Evolutionary conservation across 1,284 basidiomycete genomes (phyloP).

Genomic region (Leccinum cinnamomeum): DNA sequence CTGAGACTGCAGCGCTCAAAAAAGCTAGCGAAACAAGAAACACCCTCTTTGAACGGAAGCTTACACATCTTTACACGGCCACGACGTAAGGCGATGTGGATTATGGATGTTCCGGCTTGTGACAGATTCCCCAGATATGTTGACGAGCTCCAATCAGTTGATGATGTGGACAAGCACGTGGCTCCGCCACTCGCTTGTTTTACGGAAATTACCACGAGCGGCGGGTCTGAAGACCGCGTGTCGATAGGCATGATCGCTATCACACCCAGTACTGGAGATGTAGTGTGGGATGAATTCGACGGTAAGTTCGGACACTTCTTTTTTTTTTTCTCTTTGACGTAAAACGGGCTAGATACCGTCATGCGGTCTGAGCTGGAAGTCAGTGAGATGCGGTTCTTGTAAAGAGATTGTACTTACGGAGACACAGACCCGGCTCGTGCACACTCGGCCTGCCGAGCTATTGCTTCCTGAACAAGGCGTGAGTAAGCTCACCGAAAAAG

Average conservation of each 20-base stretch:
- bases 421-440: conserved; percentile 74
- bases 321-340: conserved; percentile 16
- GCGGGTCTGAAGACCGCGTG: conserved; percentile 54
- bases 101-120: background rate
- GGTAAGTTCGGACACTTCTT: conserved; percentile 42
- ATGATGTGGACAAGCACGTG: conserved; percentile 56
- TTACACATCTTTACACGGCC: conserved; percentile 85
- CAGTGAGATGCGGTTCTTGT: conserved; percentile 11
- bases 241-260: conserved; percentile 78
- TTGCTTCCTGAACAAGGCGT: conserved; percentile 64
- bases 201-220: conserved; percentile 56
- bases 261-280: conserved; percentile 85
- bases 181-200: conserved; percentile 71
- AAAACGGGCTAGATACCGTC: conserved; percentile 54
- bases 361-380: conserved; percentile 90
- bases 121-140: conserved; percentile 54
- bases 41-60: conserved; percentile 77
- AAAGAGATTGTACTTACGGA: conserved; percentile 5
- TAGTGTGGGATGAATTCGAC: conserved; percentile 90
- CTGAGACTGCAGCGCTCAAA: conserved; percentile 94
- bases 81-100: conserved; percentile 63
- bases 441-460: conserved; percentile 83
- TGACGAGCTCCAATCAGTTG: conserved; percentile 68
- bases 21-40: conserved; percentile 85
- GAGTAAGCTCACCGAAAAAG: conserved; percentile 75